Percentiles rank a stretch among this genome's conserved stretches.
Evolutionary conservation across 2,329 filamentous ascomycete genomes (phyloP).

Genomic region (Paecilomyces niveus): DNA sequence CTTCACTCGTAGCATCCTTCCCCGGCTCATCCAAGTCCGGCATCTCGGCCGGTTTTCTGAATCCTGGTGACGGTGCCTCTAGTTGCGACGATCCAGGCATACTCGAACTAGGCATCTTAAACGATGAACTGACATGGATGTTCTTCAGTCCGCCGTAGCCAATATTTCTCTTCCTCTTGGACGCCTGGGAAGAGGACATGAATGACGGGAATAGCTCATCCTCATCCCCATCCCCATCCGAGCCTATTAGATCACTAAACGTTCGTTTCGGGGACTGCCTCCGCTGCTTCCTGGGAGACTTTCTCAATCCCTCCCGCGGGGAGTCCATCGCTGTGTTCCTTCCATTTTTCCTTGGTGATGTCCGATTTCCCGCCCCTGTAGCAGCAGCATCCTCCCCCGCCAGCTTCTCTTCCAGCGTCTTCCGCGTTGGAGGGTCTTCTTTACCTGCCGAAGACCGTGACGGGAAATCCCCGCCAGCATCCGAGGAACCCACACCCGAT

Average conservation of each 20-base stretch:
- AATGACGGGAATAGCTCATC: not conserved
- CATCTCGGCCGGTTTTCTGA: slow-evolving; percentile 4
- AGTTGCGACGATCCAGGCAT: slow-evolving; percentile 2
- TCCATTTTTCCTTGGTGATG: slow-evolving; percentile 1
- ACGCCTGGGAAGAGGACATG: slow-evolving; percentile 8
- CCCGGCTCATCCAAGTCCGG: not conserved
- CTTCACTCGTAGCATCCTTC: slow-evolving; percentile 3
- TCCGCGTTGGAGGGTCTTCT: not conserved
- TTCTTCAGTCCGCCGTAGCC: slow-evolving; percentile 12
- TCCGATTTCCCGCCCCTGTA: not conserved
- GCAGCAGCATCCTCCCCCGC: slow-evolving; percentile 3
- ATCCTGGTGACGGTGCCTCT: slow-evolving; percentile 3
- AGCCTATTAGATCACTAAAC: slow-evolving; percentile 3
- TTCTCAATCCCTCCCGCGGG: not conserved
- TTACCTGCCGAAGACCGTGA: not conserved
- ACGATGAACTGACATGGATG: slow-evolving; percentile 7
- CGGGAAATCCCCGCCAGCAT: not conserved
- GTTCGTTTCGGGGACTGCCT: not conserved
- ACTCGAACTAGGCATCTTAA: slow-evolving; percentile 10
- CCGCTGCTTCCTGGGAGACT: not conserved
- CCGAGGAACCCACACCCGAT: not conserved
- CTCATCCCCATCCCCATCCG: slow-evolving; percentile 1
- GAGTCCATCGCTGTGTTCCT: not conserved
- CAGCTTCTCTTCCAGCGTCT: slow-evolving; percentile 17
- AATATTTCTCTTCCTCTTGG: slow-evolving; percentile 11